Evolutionary conservation across 2,329 filamentous ascomycete genomes (phyloP), one percentile per base, ranked within the genome.

Genomic region (Colletotrichum ledebouriae): DNA sequence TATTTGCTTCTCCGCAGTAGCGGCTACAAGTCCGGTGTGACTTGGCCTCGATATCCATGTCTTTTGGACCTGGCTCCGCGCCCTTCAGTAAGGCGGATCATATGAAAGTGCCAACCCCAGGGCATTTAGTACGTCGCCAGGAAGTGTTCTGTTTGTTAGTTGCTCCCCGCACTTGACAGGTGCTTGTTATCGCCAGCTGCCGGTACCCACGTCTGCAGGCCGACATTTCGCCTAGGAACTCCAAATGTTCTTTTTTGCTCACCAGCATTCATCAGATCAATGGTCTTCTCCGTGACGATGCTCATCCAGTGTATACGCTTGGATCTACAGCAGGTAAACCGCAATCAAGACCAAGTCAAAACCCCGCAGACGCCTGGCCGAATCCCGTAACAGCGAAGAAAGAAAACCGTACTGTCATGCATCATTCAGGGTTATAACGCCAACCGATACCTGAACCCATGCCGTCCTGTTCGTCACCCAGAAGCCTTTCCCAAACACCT

Each of bases 361-460:
- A 25, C 11, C 55, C 17, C 55, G 17, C 42, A 49, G 25, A 69
- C 61, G 66, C 66, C 66, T 42, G 29, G 29, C 64, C 57, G 33
- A 7, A 29, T 12, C 33, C 4, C 33, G 37, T 9, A 46, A 13
- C 2, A 29, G 29, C 6, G 29, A 9, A 9, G n/a, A 37, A 22
- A 47, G 46, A 39, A 25, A 29, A 3, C 47, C 41, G 6, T 56
- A 12, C 46, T 25, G 4, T 66, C 42, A 33, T 65, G 61, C 55
- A 13, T 50, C 53, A 10, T 59, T 13, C 20, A 56, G 29, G 47
- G 33, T 42, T 37, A 44, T 58, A 25, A 22, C 10, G 37, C 37
- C 37, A 11, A 11, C 49, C 49, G n/a, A 13, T 2, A 3, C 29
- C 49, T 15, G 25, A 37, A 2, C 6, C 49, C 29, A 53, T 33